These are phyloP conservation scores for Flaveria floridana DNA, from an alignment of 140 eudicot genomes.

Conservation along the genomic window DNA sequence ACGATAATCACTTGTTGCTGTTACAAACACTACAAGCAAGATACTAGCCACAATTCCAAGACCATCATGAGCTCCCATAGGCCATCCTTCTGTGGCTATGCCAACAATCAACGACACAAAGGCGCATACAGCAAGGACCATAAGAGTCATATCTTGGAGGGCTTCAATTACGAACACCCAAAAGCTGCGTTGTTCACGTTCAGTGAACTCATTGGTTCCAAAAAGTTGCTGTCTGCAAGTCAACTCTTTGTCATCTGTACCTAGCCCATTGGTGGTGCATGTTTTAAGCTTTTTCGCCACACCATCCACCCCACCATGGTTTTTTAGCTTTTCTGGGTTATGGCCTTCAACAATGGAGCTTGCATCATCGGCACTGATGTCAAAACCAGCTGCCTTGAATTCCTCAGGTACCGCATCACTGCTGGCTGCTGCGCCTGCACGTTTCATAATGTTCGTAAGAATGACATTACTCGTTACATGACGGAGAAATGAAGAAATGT, in stretches of 20 bases:
- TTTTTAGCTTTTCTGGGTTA: slow-evolving; percentile 58
- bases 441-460: slow-evolving; percentile 2
- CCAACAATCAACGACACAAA: slow-evolving; percentile 88
- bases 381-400: slow-evolving; percentile 69
- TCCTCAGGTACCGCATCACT: slow-evolving; percentile 68
- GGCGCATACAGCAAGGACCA: slow-evolving; percentile 94
- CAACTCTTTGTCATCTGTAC: slow-evolving; percentile 41
- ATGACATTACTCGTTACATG: not conserved
- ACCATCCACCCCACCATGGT: slow-evolving; percentile 71
- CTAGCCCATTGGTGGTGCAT: slow-evolving; percentile 57
- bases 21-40: slow-evolving; percentile 81
- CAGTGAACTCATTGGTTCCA: slow-evolving; percentile 81
- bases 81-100: slow-evolving; percentile 96
- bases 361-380: slow-evolving; percentile 76
- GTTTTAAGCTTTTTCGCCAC: slow-evolving; percentile 68
- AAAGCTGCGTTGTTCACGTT: slow-evolving; percentile 49
- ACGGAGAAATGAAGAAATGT: not conserved
- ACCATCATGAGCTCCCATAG: slow-evolving; percentile 90
- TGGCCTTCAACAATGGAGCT: slow-evolving; percentile 78
- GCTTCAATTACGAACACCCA: slow-evolving; percentile 96
- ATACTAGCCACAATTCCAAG: slow-evolving; percentile 95
- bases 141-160: slow-evolving; percentile 93
- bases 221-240: slow-evolving; percentile 49
- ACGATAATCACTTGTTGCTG: slow-evolving; percentile 94
- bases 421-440: slow-evolving; percentile 55